Evolutionary conservation across 495 filamentous ascomycete species (phyloP).

Genomic region (Penicillium simplicissimum): DNA sequence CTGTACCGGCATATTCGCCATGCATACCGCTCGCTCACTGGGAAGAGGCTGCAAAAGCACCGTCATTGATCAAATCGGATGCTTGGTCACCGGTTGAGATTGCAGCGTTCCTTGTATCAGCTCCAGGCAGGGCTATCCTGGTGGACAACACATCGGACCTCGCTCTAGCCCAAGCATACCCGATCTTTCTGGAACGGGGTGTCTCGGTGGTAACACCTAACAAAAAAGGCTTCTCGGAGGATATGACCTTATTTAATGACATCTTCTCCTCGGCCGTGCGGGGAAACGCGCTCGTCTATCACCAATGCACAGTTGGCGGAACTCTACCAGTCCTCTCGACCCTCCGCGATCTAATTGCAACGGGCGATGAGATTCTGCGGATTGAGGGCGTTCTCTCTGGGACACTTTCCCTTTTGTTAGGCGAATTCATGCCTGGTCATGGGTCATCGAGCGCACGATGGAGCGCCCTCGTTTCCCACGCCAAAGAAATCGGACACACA

Average conservation of each 20-base stretch:
- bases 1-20: conserved; percentile 42
- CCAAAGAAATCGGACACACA: conserved; percentile 88
- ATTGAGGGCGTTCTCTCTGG: conserved; percentile 97
- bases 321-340: conserved; percentile 91
- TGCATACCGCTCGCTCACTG: conserved; percentile 56
- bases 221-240: conserved; percentile 92
- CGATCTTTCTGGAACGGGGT: conserved; percentile 70
- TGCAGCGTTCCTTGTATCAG: conserved; percentile 65
- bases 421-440: conserved; percentile 48
- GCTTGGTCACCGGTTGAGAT: conserved; percentile 64
- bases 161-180: conserved; percentile 75
- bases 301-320: conserved; percentile 90
- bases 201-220: conserved; percentile 93
- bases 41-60: conserved; percentile 54
- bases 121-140: conserved; percentile 72
- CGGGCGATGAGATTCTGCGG: conserved; percentile 80
- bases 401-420: conserved; percentile 66
- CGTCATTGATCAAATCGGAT: conserved; percentile 51
- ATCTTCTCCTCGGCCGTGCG: conserved; percentile 68
- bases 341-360: conserved; percentile 82
- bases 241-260: conserved; percentile 72
- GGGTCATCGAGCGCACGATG: conserved; percentile 60
- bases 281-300: conserved; percentile 77
- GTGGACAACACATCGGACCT: conserved; percentile 94
- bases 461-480: conserved; percentile 81